Conservation (phyloP, 768 basidiomycete genomes). For the Rhodosporidiobolus odoratus region DNA sequence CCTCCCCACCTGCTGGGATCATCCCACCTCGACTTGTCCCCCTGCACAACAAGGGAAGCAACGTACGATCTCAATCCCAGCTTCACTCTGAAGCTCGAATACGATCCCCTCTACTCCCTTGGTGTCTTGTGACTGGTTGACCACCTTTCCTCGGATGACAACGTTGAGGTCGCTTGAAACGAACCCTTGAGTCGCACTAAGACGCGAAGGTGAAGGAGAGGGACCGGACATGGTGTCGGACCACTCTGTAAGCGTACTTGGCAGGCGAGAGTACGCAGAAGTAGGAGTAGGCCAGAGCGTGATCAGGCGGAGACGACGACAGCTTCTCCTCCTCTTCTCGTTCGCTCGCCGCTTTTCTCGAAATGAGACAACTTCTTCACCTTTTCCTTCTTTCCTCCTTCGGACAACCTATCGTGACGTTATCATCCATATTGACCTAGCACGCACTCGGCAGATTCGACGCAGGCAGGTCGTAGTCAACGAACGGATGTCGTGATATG, state of each 20-base stretch:
- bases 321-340: no score
- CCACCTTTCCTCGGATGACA: neutral
- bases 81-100: conserved; percentile 11
- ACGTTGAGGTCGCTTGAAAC: conserved; percentile 23
- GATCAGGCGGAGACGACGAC: no score
- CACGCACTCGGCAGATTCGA: no score
- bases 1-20: neutral
- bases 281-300: neutral
- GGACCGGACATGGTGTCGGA: neutral
- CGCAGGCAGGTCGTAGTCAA: no score
- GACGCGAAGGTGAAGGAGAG: neutral
- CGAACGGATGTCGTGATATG: no score
- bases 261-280: neutral
- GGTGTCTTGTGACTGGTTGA: neutral
- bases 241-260: neutral
- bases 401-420: no score
- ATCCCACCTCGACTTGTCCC: neutral
- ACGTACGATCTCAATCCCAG: conserved; percentile 29
- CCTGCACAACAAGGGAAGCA: neutral
- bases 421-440: no score
- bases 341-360: no score
- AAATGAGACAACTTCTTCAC: no score
- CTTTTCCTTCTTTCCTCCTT: no score
- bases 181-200: neutral
- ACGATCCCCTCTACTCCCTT: conserved; percentile 11